Evolutionary conservation across 805 yeast genomes (phyloP).

Genomic region (Torulaspora indica): DNA sequence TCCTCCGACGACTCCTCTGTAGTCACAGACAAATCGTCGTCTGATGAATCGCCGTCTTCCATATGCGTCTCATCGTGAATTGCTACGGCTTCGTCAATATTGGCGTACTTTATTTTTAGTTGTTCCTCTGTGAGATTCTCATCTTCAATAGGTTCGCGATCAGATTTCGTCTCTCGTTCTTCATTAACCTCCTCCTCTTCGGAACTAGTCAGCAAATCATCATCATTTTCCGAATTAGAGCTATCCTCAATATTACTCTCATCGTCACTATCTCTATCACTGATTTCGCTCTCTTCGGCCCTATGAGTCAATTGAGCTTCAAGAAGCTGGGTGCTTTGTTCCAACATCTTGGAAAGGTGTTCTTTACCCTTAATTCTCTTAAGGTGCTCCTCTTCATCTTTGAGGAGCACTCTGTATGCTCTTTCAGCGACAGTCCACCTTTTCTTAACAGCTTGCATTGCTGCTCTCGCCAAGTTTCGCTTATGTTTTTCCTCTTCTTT

Average conservation of each 20-base stretch:
- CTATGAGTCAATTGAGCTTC: slow-evolving; percentile 69
- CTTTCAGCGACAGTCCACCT: slow-evolving; percentile 89
- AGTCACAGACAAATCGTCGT: slow-evolving; percentile 14
- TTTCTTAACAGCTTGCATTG: slow-evolving; percentile 78
- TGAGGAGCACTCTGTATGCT: slow-evolving; percentile 67
- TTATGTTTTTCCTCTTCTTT: slow-evolving; percentile 71
- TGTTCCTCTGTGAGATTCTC: slow-evolving; percentile 41
- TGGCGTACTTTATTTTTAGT: slow-evolving; percentile 41
- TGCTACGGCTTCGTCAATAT: slow-evolving; percentile 8
- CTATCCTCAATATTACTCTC: slow-evolving; percentile 17
- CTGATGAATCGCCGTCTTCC: neutral
- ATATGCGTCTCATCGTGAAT: neutral
- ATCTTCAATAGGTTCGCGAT: slow-evolving; percentile 11
- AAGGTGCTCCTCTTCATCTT: slow-evolving; percentile 71
- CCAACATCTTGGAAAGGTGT: slow-evolving; percentile 80
- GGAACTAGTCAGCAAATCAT: slow-evolving; percentile 13
- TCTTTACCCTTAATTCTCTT: slow-evolving; percentile 79
- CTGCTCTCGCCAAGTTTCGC: slow-evolving; percentile 67
- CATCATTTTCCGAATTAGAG: slow-evolving; percentile 15
- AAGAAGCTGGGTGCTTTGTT: slow-evolving; percentile 82
- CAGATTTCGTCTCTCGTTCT: slow-evolving; percentile 29
- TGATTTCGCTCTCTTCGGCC: slow-evolving; percentile 18
- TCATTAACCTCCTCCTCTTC: slow-evolving; percentile 18
- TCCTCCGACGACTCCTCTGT: slow-evolving; percentile 22
- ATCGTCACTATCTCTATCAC: slow-evolving; percentile 14